phyloP scores from a whole-genome alignment of 768 basidiomycete species.

The Rhodotorula sphaerocarpa region DNA sequence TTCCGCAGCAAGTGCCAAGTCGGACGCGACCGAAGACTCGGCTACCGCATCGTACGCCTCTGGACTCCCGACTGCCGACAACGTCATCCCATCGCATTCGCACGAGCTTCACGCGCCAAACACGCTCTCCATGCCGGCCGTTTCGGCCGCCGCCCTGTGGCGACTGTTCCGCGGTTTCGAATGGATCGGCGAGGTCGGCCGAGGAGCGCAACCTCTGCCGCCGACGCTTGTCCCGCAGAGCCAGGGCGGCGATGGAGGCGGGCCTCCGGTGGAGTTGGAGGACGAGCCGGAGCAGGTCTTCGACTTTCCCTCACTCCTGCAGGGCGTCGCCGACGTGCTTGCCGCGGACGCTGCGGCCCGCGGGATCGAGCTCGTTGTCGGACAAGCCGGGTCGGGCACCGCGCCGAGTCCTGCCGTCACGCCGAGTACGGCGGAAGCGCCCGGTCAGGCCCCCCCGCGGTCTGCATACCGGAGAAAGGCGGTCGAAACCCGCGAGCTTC shows the following conservation, averaged over 20 bases:
- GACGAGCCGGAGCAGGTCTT: constrained; percentile 27
- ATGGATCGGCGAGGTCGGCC: constrained; percentile 37
- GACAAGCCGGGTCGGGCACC: constrained; percentile 23
- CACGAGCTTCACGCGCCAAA: constrained; percentile 39
- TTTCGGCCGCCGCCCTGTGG: constrained; percentile 38
- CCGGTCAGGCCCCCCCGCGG: not conserved
- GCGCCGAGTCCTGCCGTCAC: constrained; percentile 30
- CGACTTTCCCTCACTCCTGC: constrained; percentile 36
- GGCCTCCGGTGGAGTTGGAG: constrained; percentile 1
- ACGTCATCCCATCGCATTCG: constrained; percentile 19
- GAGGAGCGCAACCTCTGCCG: constrained; percentile 21
- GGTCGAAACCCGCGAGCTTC: constrained; percentile 21
- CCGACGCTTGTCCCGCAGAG: not conserved
- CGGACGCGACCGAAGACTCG: constrained; percentile 13
- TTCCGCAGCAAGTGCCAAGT: constrained; percentile 23
- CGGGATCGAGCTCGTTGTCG: constrained; percentile 37
- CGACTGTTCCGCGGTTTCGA: constrained; percentile 35
- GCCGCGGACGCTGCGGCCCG: constrained; percentile 29
- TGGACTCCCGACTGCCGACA: constrained; percentile 3
- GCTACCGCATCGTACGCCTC: constrained; percentile 10
- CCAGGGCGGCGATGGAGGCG: not conserved
- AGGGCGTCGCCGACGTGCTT: constrained; percentile 37
- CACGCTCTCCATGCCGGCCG: constrained; percentile 36
- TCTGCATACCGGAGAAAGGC: constrained; percentile 1
- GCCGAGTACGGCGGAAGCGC: not conserved